These are phyloP conservation scores for Leccinum truebloodii DNA, from an alignment of 768 basidiomycete genomes.

Conservation along the genomic window DNA sequence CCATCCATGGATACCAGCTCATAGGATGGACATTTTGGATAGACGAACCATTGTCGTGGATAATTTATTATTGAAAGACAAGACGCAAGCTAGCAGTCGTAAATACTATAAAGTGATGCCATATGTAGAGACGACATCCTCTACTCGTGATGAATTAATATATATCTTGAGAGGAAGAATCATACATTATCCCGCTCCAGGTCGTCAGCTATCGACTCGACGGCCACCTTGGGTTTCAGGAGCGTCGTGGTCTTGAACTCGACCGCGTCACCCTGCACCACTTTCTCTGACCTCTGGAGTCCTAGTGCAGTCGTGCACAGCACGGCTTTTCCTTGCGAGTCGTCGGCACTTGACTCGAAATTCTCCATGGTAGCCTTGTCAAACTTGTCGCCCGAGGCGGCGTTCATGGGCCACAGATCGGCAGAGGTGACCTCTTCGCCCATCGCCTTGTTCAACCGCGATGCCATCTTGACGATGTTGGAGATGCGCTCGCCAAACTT, in stretches of 20 bases:
- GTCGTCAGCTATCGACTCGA: slow-evolving; percentile 37
- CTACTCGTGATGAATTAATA: slow-evolving; percentile 4
- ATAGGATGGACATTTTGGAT: slow-evolving; percentile 11
- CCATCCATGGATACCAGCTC: slow-evolving; percentile 27
- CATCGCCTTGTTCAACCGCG: slow-evolving; percentile 45
- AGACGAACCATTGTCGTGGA: slow-evolving; percentile 4
- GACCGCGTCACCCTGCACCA: slow-evolving; percentile 38
- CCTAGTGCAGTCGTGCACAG: slow-evolving; percentile 63
- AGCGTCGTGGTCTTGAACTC: slow-evolving; percentile 51
- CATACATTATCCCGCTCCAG: slow-evolving; percentile 30
- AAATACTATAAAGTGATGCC: slow-evolving; percentile 31
- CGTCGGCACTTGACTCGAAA: slow-evolving; percentile 30
- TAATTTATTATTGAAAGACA: slow-evolving; percentile 32
- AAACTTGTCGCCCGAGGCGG: slow-evolving; percentile 43
- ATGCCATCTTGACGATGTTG: slow-evolving; percentile 36
- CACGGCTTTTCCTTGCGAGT: slow-evolving; percentile 30
- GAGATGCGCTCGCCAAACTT: slow-evolving; percentile 37
- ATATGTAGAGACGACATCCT: slow-evolving; percentile 9
- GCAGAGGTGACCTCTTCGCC: slow-evolving; percentile 59
- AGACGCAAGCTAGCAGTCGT: slow-evolving; percentile 8
- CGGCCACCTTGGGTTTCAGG: slow-evolving; percentile 56
- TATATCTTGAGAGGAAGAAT: not conserved
- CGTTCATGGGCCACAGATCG: slow-evolving; percentile 54
- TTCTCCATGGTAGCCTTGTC: slow-evolving; percentile 48
- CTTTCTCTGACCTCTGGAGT: slow-evolving; percentile 40